Conservation (phyloP, 176 grass and related monocot genomes). For the Triticum turgidum region DNA sequence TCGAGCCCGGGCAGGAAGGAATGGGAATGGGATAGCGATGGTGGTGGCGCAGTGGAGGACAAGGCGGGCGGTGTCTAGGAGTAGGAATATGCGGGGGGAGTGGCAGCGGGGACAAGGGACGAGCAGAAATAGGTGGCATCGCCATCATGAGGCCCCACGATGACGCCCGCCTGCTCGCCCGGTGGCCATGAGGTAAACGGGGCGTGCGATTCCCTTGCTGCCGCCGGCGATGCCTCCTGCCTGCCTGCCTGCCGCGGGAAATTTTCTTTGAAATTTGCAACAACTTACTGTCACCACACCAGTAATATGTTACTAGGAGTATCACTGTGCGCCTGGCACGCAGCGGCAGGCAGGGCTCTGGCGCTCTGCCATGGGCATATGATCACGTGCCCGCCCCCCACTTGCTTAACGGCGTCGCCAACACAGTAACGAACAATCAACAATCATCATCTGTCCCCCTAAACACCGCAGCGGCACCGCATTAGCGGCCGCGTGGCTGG, state of each 20-base stretch:
- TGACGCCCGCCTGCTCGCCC: conserved; percentile 28
- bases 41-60: conserved; percentile 32
- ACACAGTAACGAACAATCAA: background rate
- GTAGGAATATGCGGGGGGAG: conserved; percentile 18
- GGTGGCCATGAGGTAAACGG: conserved; percentile 29
- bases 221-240: conserved; percentile 23
- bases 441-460: conserved; percentile 28
- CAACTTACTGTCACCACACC: background rate
- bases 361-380: background rate
- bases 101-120: conserved; percentile 22
- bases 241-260: background rate
- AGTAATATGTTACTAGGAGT: background rate
- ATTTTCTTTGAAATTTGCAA: conserved; percentile 42
- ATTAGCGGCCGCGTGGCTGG: conserved; percentile 30
- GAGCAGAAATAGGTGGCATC: conserved; percentile 17
- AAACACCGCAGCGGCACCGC: background rate
- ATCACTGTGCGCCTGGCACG: background rate
- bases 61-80: background rate
- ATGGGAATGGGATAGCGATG: background rate
- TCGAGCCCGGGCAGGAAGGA: background rate
- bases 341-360: background rate
- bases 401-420: background rate
- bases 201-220: conserved; percentile 40
- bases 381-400: background rate
- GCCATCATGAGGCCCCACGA: conserved; percentile 40